Percentiles rank a stretch among this genome's conserved stretches.
These are phyloP conservation scores for Nadsonia starkeyi-henricii DNA, from an alignment of 1,139 yeast genomes.

Conservation along the genomic window DNA sequence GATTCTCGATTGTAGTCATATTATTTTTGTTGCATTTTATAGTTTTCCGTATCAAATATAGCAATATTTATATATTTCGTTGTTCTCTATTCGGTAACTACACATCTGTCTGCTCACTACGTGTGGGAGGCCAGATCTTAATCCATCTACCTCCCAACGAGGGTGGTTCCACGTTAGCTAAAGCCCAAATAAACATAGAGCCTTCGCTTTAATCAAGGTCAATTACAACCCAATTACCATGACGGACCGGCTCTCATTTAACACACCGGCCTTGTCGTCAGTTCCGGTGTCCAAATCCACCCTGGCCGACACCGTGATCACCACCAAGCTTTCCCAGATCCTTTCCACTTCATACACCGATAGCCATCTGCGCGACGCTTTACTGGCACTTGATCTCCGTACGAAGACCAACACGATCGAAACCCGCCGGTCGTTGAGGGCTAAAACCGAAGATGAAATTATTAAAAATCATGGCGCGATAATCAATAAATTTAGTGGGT, in stretches of 20 bases:
- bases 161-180: too few species aligned
- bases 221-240: too few species aligned
- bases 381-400: slow-evolving; percentile 21
- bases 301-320: slow-evolving; percentile 16
- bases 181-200: too few species aligned
- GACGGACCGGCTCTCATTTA: too few species aligned
- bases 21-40: too few species aligned
- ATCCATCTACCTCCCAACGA: too few species aligned
- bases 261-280: background rate
- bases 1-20: background rate
- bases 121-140: too few species aligned
- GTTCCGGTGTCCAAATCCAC: slow-evolving; percentile 6
- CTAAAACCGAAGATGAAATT: slow-evolving; percentile 59
- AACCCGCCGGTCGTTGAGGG: slow-evolving; percentile 42
- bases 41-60: too few species aligned
- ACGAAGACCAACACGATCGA: slow-evolving; percentile 21
- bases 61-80: too few species aligned
- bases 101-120: too few species aligned
- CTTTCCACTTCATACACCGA: slow-evolving; percentile 26
- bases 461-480: slow-evolving; percentile 45
- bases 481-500: slow-evolving; percentile 44
- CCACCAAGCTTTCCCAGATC: slow-evolving; percentile 20
- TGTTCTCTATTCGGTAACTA: too few species aligned
- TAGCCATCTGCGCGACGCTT: slow-evolving; percentile 22
- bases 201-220: too few species aligned